Evolutionary conservation across 164 flowering plant genomes (phyloP).

Genomic region (Akebia trifoliata): DNA sequence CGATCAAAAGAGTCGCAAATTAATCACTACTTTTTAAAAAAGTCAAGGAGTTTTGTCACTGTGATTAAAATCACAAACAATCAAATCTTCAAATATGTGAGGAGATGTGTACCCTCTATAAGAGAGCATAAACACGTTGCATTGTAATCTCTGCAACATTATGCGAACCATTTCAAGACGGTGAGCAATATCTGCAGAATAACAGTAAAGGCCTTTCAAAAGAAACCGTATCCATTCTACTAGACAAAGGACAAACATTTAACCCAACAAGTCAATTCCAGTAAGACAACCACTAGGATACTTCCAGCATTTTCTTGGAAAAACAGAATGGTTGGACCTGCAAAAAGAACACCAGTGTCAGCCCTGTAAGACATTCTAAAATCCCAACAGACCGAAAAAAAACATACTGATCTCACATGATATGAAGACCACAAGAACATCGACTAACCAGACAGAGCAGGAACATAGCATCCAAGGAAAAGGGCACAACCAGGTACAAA

Average conservation of each 20-base stretch:
- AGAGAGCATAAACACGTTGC: constrained; percentile 99
- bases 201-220: constrained; percentile 44
- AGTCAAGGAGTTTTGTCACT: too few relatives aligned
- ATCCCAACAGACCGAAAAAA: background rate
- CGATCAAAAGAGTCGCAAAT: too few relatives aligned
- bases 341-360: constrained; percentile 16
- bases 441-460: background rate
- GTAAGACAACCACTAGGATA: constrained; percentile 50
- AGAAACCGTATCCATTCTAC: constrained; percentile 5
- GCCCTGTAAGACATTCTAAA: background rate
- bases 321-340: constrained; percentile 97
- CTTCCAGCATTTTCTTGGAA: constrained; percentile 99
- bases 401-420: background rate
- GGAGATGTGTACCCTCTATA: constrained; percentile 76
- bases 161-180: constrained; percentile 97
- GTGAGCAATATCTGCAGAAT: constrained; percentile 83
- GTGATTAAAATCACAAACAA: too few relatives aligned
- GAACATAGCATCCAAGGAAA: background rate
- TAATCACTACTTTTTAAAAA: too few relatives aligned
- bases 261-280: background rate
- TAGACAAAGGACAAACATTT: background rate
- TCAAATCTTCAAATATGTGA: too few relatives aligned
- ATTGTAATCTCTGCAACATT: constrained; percentile 83
- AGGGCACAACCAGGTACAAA: background rate
- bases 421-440: background rate